Base-by-base conservation (phyloP, 176 grass and related monocot genomes). In the Hyparrhenia diplandra region DNA sequence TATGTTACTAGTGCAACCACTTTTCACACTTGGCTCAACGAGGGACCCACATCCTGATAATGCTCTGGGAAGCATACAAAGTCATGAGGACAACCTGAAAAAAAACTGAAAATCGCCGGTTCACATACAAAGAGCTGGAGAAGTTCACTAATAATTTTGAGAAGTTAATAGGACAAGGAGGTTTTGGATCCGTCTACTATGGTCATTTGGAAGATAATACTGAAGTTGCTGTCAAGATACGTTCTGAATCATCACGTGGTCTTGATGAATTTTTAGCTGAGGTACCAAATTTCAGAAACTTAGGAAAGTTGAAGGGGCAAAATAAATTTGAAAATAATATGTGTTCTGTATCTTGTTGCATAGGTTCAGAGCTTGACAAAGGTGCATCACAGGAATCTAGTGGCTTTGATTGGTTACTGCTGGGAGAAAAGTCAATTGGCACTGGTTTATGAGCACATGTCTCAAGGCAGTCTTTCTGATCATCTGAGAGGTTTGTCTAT, bases 341-440 rank as follows among this genome's bases (percentile, higher is more conserved):
- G 2, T 30, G 2, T 32, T 42, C 4, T 18, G 1, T 73, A 14
- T 24, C 20, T 36, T 16, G 1, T 74, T 57, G 0, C 3, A 18
- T 65, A 85, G 76, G 68, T 80, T 43, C 32, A 66, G 35, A 85
- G 20, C 42, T 79, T 85, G 67, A 79, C 67, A 73, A 85, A 54
- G 29, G 67, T 79, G 12, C 54, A 82, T 72, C 79, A 82, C 36
- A 82, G 23, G 37, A 82, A 82, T 71, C 25, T 82, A 23, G 79
- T 85, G 27, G 42, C 76, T 4, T 73, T 85, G 76, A 8, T 80
- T 80, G 84, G 76, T 73, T 80, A 79, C 59, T 85, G 84, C 18
- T 67, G 12, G 69, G 84, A 86, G 24, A 64, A 57, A 29, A 20
- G 67, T 55, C 59, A 66, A 12, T 73, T 86, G 59, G 84, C 84